Evolutionary conservation across 108 stramenopile species (phyloP), one percentile per base, ranked within the genome.

Genomic region (Fistulifera solaris): DNA sequence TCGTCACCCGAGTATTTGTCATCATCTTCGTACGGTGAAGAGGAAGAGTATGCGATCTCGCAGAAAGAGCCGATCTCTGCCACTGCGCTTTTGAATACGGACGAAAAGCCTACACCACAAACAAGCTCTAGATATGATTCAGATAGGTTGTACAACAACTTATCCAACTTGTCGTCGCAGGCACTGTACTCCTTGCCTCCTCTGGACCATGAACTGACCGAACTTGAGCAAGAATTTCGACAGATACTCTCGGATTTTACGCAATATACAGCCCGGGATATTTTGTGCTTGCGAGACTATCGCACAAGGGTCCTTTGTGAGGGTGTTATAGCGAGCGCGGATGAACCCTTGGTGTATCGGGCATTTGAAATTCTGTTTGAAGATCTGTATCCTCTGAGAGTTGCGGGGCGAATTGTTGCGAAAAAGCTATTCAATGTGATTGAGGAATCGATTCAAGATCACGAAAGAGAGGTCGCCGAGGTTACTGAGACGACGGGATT

Each of bases 341-440:
- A 66, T 40, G 82, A 82, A 61, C 78, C 73, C 0, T 65, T 65
- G 7, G 83, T 90, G 14, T 68, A 79, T 26, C 71, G 77, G 38
- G 77, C 89, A 1, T 90, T 90, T 66, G 69, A 81, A 39, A 70
- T 90, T 2, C 49, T 90, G 22, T 90, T 81, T 68, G 80, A 90
- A 58, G 89, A 90, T 57, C 70, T 72, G 19, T 22, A 68, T 17
- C 89, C 89, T 14, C 61, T 90, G 31, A 64, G 89, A 55, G n/a
- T 90, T 16, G 85, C 85, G 0, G 89, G 84, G 27, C 51, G 89
- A 27, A 50, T 78, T 27, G 74, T 90, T 1, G 77, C 68, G 49
- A 40, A 52, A 14, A 65, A 75, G 43, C 47, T 90, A 21, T 31
- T 50, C 1, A 53, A 65, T 13, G 66, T 75, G 13, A 80, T 90